These are phyloP conservation scores for Podila verticillata DNA, from an alignment of 192 early-diverging fungal genomes.

Conservation along the genomic window DNA sequence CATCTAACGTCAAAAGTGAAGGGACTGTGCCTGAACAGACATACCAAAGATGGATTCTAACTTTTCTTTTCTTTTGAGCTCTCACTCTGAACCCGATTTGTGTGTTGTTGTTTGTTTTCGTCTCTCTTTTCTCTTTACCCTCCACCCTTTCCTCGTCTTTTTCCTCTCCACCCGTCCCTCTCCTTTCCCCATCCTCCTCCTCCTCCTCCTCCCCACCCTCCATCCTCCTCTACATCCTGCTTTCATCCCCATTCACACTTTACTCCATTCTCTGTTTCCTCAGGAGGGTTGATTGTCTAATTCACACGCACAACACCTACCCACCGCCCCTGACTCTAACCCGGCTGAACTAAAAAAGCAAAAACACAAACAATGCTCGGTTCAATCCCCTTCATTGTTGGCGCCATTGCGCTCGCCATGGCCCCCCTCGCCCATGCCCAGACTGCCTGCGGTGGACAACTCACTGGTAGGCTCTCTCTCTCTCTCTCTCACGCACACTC, in stretches of 20 bases:
- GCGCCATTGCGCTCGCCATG: conserved; percentile 7
- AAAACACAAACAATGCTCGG: conserved; percentile 6
- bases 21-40: too few relatives aligned
- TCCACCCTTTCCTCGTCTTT: background rate
- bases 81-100: too few relatives aligned
- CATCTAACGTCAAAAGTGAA: too few relatives aligned
- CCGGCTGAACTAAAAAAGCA: background rate
- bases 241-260: background rate
- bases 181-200: background rate
- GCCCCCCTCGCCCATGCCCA: conserved; percentile 8
- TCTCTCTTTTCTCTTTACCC: background rate
- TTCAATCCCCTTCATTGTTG: conserved; percentile 2
- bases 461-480: background rate
- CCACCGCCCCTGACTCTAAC: background rate
- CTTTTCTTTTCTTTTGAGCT: too few relatives aligned
- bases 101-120: background rate
- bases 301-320: background rate
- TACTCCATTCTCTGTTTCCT: background rate
- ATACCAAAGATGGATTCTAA: too few relatives aligned
- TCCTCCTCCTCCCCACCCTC: background rate
- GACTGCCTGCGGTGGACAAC: conserved; percentile 4
- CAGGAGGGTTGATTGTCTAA: background rate
- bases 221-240: background rate
- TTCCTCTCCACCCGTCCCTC: background rate
- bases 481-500: conserved; percentile 11